phyloP scores from a whole-genome alignment of 805 yeast genomes.

The Debaryomyces hansenii region DNA sequence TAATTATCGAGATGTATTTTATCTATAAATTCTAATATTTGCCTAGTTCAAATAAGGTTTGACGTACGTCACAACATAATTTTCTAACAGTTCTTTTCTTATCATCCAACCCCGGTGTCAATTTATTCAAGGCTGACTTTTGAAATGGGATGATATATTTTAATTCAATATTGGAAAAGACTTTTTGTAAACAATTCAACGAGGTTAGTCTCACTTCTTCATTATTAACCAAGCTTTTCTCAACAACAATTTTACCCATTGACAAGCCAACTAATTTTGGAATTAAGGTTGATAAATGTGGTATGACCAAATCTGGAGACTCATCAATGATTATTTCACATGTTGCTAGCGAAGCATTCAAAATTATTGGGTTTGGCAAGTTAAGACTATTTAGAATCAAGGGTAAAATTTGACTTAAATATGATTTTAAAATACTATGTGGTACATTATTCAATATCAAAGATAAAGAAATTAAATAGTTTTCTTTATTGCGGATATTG shows the following conservation, averaged over 20 bases:
- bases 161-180: constrained; percentile 41
- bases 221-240: constrained; percentile 28
- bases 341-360: constrained; percentile 62
- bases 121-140: constrained; percentile 44
- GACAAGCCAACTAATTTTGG: constrained; percentile 50
- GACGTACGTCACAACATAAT: constrained; percentile 77
- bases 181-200: constrained; percentile 51
- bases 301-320: constrained; percentile 50
- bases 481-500: constrained; percentile 36
- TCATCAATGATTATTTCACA: constrained; percentile 55
- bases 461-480: constrained; percentile 66
- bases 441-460: constrained; percentile 66
- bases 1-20: background rate
- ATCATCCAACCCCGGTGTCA: constrained; percentile 66
- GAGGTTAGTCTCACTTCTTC: constrained; percentile 56
- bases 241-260: constrained; percentile 11
- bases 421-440: constrained; percentile 60
- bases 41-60: constrained; percentile 59
- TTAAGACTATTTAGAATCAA: constrained; percentile 65
- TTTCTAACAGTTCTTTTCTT: constrained; percentile 71
- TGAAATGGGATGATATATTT: constrained; percentile 53
- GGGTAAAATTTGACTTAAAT: constrained; percentile 66
- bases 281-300: constrained; percentile 56
- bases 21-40: constrained; percentile 2
- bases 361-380: constrained; percentile 47